A percentile compares a stretch with the other conserved stretches of the same genome.
Evolutionary conservation across 495 filamentous ascomycete genomes (phyloP).

Genomic region (Poronia punctata): DNA sequence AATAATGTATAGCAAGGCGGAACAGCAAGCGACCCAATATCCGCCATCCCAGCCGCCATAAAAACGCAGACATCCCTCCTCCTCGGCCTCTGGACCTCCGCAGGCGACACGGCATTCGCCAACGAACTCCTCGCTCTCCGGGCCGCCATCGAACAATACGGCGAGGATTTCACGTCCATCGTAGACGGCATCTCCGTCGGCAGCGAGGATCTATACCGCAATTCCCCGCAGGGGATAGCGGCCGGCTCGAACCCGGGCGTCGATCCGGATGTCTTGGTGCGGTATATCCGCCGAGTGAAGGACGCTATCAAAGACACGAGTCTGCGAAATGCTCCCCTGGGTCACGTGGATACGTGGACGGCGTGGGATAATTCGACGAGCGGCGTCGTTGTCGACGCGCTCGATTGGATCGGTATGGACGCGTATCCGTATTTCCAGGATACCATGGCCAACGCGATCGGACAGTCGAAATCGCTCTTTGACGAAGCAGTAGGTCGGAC

Average conservation of each 20-base stretch:
- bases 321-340: conserved; percentile 52
- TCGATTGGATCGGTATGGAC: conserved; percentile 75
- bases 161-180: conserved; percentile 50
- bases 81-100: conserved; percentile 73
- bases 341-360: conserved; percentile 92
- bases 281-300: conserved; percentile 61
- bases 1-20: conserved; percentile 38
- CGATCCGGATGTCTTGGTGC: conserved; percentile 49
- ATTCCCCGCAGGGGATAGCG: conserved; percentile 48
- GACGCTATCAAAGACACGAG: conserved; percentile 50
- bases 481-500: conserved; percentile 54
- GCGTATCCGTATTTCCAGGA: conserved; percentile 70
- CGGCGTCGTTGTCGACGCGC: conserved; percentile 57
- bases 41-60: conserved; percentile 75
- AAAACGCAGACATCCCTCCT: conserved; percentile 62
- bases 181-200: conserved; percentile 86
- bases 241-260: conserved; percentile 42
- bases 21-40: conserved; percentile 52
- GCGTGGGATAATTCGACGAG: conserved; percentile 72
- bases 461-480: conserved; percentile 55
- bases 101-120: conserved; percentile 52
- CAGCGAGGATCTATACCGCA: conserved; percentile 84
- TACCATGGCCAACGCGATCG: conserved; percentile 59
- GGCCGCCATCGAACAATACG: conserved; percentile 56
- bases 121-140: conserved; percentile 65